Evolutionary conservation across 2,329 filamentous ascomycete species (phyloP).

Genomic region (Rhynchosporium secalis): DNA sequence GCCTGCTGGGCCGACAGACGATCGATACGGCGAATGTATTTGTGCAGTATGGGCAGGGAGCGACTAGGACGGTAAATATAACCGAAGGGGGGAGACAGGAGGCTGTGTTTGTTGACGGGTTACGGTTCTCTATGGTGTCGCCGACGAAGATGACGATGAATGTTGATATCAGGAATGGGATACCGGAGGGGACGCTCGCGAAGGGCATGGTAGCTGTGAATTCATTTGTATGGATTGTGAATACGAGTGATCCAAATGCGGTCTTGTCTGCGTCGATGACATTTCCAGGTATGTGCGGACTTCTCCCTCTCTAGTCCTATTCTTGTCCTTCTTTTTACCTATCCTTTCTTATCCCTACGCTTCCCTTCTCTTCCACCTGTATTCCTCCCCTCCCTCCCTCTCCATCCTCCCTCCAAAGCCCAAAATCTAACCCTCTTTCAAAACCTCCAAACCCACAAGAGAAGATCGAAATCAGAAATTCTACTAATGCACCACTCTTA

Average conservation of each 20-base stretch:
- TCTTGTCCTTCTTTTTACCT: too few species aligned
- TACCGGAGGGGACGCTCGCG: constrained; percentile 21
- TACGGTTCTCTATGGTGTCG: constrained; percentile 29
- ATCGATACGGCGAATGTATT: constrained; percentile 39
- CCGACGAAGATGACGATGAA: constrained; percentile 20
- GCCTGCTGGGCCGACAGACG: constrained; percentile 37
- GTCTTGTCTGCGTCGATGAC: constrained; percentile 21
- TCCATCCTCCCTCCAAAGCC: too few species aligned
- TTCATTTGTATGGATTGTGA: constrained; percentile 26
- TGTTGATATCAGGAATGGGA: constrained; percentile 23
- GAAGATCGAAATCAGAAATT: too few species aligned
- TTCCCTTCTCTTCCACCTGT: too few species aligned
- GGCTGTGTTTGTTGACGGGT: constrained; percentile 37
- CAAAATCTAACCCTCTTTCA: too few species aligned
- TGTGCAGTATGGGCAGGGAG: constrained; percentile 40
- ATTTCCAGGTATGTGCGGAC: too few species aligned
- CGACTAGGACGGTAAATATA: constrained; percentile 37
- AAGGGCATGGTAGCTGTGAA: constrained; percentile 22
- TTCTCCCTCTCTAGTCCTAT: too few species aligned
- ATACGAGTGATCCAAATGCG: constrained; percentile 22
- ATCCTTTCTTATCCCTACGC: too few species aligned
- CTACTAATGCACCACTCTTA: too few species aligned
- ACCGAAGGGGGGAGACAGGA: constrained; percentile 35
- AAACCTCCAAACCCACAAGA: too few species aligned
- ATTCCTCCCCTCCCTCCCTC: too few species aligned